Evolutionary conservation across 345 rosid genomes (phyloP).

Genomic region (Moringa oleifera): DNA sequence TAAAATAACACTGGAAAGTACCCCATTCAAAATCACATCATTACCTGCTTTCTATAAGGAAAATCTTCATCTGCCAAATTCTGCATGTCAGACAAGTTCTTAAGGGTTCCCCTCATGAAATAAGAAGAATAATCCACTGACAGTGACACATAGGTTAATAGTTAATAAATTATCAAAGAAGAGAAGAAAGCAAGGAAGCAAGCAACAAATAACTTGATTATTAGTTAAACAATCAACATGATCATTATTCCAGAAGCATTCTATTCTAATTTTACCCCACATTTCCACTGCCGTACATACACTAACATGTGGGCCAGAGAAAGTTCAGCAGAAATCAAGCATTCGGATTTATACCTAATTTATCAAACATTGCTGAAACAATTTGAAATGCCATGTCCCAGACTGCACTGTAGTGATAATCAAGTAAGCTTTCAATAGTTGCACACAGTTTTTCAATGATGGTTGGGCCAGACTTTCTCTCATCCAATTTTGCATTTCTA

Average conservation of each 20-base stretch:
- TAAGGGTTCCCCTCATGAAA: constrained; percentile 70
- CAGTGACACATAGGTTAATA: constrained; percentile 10
- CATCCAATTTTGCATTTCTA: constrained; percentile 25
- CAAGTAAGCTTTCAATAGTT: constrained; percentile 73
- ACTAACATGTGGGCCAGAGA: no score
- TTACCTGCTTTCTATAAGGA: constrained; percentile 82
- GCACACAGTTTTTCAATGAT: constrained; percentile 74
- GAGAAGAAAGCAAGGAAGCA: no score
- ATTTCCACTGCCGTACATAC: no score
- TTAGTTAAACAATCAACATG: no score
- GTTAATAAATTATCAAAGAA: no score
- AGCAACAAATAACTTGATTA: no score
- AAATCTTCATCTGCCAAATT: constrained; percentile 79
- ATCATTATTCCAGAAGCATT: no score
- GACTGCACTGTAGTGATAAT: constrained; percentile 65
- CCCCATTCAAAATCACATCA: not conserved
- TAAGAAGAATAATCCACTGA: constrained; percentile 66
- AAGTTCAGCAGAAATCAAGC: no score
- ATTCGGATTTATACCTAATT: no score
- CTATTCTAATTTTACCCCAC: no score
- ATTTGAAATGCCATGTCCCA: constrained; percentile 88
- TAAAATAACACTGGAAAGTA: no score
- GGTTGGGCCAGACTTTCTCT: constrained; percentile 64
- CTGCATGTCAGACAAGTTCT: constrained; percentile 81
- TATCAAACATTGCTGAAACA: constrained; percentile 69